Percentiles rank a stretch among this genome's conserved stretches.
These are phyloP conservation scores for Huntiella omanensis DNA, from an alignment of 2,329 filamentous ascomycete genomes.

Conservation along the genomic window DNA sequence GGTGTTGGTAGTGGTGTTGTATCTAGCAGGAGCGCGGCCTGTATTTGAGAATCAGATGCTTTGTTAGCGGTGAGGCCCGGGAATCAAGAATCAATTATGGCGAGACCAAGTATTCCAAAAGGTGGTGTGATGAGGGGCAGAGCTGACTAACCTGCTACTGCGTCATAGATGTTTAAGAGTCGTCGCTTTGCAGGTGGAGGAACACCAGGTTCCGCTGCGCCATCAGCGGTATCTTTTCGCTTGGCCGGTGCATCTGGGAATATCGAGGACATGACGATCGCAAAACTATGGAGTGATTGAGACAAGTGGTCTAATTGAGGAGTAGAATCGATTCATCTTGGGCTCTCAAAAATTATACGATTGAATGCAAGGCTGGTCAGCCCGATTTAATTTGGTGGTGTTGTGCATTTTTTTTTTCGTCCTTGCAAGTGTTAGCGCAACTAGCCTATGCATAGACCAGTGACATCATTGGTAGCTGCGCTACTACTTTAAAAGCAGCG, in stretches of 20 bases:
- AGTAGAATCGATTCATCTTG: too few species aligned
- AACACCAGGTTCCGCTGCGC: too few species aligned
- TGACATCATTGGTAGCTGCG: too few species aligned
- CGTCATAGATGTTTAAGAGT: conserved; percentile 47
- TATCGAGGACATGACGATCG: not conserved
- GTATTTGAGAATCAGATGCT: not conserved
- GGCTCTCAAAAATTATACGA: too few species aligned
- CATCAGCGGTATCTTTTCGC: not conserved
- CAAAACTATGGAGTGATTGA: not conserved
- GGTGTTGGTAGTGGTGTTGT: not conserved
- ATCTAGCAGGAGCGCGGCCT: conserved; percentile 9
- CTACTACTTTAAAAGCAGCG: too few species aligned
- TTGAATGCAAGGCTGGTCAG: too few species aligned
- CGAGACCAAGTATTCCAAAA: not conserved
- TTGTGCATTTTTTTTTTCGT: too few species aligned
- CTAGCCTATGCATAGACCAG: too few species aligned
- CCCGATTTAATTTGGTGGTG: too few species aligned
- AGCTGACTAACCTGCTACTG: conserved; percentile 40
- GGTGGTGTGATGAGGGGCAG: not conserved
- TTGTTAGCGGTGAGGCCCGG: not conserved
- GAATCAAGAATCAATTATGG: not conserved
- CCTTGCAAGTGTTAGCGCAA: too few species aligned
- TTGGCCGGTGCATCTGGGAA: not conserved
- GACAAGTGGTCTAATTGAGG: not conserved
- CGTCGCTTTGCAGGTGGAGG: conserved; percentile 13